phyloP scores from a whole-genome alignment of 2,329 filamentous ascomycete genomes.

The Calycina herbarum region DNA sequence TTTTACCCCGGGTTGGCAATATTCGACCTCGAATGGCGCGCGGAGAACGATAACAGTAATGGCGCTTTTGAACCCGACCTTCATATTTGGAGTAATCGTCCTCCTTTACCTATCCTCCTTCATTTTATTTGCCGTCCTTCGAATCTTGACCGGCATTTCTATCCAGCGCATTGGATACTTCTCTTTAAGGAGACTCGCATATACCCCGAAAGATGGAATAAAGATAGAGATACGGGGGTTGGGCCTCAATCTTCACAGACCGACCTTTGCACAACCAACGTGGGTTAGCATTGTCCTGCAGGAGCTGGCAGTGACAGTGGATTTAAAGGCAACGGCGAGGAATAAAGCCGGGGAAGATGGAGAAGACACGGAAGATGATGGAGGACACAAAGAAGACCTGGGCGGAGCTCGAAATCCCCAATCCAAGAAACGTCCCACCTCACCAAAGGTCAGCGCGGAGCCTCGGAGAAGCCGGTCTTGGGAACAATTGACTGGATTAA shows the following conservation, averaged over 20 bases:
- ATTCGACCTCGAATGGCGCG: conserved; percentile 24
- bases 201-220: conserved; percentile 84
- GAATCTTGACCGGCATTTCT: conserved; percentile 89
- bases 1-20: conserved; percentile 5
- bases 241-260: conserved; percentile 84
- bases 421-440: conserved; percentile 25
- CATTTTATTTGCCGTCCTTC: conserved; percentile 87
- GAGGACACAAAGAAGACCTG: conserved; percentile 30
- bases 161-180: conserved; percentile 95
- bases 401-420: conserved; percentile 23
- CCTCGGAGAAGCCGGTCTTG: conserved; percentile 69
- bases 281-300: conserved; percentile 90
- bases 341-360: conserved; percentile 34
- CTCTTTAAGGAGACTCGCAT: conserved; percentile 86
- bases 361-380: conserved; percentile 29
- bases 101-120: conserved; percentile 90
- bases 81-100: conserved; percentile 81
- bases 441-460: conserved; percentile 32
- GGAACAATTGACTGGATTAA: conserved; percentile 74
- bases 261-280: conserved; percentile 95
- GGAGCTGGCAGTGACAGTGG: conserved; percentile 81
- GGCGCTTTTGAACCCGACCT: conserved; percentile 73
- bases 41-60: conserved; percentile 42
- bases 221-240: conserved; percentile 87
- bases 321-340: conserved; percentile 65